phyloP scores from a whole-genome alignment of 1,284 basidiomycete species.

The Hemileia vastatrix region DNA sequence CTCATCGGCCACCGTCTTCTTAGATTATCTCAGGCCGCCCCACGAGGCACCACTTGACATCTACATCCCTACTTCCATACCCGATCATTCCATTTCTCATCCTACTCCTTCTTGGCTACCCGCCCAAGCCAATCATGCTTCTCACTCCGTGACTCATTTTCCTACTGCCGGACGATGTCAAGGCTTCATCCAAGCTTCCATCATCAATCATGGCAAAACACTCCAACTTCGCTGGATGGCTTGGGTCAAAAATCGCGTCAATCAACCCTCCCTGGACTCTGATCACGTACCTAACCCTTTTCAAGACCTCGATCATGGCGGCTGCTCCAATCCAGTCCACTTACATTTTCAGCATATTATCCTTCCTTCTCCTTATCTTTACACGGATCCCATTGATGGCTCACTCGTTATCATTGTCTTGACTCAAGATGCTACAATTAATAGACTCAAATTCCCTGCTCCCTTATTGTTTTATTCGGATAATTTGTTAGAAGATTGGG shows the following conservation, averaged over 20 bases:
- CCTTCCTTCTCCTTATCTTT: slow-evolving; percentile 17
- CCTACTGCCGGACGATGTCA: background rate
- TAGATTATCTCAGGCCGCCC: slow-evolving; percentile 7
- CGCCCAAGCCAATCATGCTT: slow-evolving; percentile 14
- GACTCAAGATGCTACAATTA: slow-evolving; percentile 11
- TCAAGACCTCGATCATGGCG: background rate
- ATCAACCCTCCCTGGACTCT: background rate
- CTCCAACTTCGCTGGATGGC: slow-evolving; percentile 16
- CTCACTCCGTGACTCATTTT: slow-evolving; percentile 18
- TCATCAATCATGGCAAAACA: slow-evolving; percentile 14
- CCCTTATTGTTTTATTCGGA: slow-evolving; percentile 17
- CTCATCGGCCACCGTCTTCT: background rate
- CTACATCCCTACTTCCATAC: slow-evolving; percentile 2
- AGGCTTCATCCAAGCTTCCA: slow-evolving; percentile 10
- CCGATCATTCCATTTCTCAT: background rate
- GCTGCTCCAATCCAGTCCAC: slow-evolving; percentile 12
- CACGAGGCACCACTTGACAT: slow-evolving; percentile 8
- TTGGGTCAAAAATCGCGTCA: background rate
- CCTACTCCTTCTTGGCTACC: background rate
- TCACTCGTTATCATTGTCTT: slow-evolving; percentile 15
- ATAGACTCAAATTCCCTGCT: slow-evolving; percentile 15
- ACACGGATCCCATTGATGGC: background rate
- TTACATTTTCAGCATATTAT: slow-evolving; percentile 14
- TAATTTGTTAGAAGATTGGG: slow-evolving; percentile 20
- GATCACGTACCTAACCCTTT: background rate